phyloP scores from a whole-genome alignment of 495 filamentous ascomycete species.

The Hypoxylon cercidicola region DNA sequence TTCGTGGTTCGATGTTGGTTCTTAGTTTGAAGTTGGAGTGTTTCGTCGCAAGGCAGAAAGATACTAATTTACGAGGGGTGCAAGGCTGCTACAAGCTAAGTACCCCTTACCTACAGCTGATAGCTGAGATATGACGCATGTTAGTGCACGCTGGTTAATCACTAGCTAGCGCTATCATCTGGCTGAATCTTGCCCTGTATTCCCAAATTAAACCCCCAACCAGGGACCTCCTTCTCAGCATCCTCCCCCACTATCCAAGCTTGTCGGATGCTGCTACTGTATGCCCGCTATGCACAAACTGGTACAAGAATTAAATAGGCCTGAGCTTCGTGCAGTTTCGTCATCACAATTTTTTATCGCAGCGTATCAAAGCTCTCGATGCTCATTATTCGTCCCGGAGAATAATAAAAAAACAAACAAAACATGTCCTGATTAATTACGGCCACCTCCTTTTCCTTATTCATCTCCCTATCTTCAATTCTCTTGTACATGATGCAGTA shows the following conservation, averaged over 20 bases:
- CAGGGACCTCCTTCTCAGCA: no score
- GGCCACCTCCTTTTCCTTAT: constrained; percentile 13
- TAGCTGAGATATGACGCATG: background rate
- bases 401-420: constrained; percentile 32
- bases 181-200: background rate
- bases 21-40: constrained; percentile 15
- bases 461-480: constrained; percentile 1
- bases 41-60: constrained; percentile 26
- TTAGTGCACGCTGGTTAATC: constrained; percentile 5
- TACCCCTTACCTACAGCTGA: background rate
- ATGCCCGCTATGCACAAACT: no score
- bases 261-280: constrained; percentile 3
- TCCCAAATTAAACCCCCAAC: no score
- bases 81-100: constrained; percentile 14
- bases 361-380: constrained; percentile 29
- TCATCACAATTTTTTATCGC: constrained; percentile 27
- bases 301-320: background rate
- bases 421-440: constrained; percentile 30
- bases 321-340: constrained; percentile 7
- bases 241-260: background rate
- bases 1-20: constrained; percentile 10
- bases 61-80: constrained; percentile 9
- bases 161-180: background rate
- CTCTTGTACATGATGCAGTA: constrained; percentile 31
- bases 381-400: constrained; percentile 30